Base-by-base conservation (phyloP, 2,329 filamentous ascomycete species). In the Apiospora pterosperma region DNA sequence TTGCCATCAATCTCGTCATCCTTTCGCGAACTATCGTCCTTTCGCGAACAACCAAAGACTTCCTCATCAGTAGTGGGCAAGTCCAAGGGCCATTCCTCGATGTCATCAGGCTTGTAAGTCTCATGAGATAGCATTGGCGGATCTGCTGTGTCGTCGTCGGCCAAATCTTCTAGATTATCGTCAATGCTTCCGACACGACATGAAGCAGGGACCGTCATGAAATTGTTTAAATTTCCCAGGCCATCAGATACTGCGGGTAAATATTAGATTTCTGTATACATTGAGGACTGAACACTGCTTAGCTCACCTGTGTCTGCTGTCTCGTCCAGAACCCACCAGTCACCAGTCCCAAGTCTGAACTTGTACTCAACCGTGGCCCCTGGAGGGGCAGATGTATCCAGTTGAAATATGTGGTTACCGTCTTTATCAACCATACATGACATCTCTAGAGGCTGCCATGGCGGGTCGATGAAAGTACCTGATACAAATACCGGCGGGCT, bases 261-360 rank as follows among this genome's bases (percentile, higher is more conserved):
- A 21, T 21, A 39, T 69, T 63, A 68, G 62, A 28, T 62, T 59
- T 63, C 23, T 41, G 58, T 55, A 12, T 36, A 36, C 34, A 60
- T 25, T n/a, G 36, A 6, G 42, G 44, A 5, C 4, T 23, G n/a
- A 65, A 39, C 64, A 62, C 58, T 63, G 28, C 41, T 62, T 21
- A 39, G 25, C 31, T 16, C 10, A 48, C 60, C 60, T 31, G 39
- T 48, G 25, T 86, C 84, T 63, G 83, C 81, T 55, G 79, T 80
- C 65, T 92, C 87, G 69, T 93, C 86, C 58, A 92, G 76, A 28
- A 88, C 80, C 90, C 90, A 92, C 86, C 88, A 91, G 68, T 91
- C 85, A 59, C 86, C 86, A 23, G 82, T 75, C 11, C 90, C 90
- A 39, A 91, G 79, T 36, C 89, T 85, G 69, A 93, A 90, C 76